Base-by-base conservation (phyloP, 805 yeast species). In the Zygosaccharomyces siamensis region DNA sequence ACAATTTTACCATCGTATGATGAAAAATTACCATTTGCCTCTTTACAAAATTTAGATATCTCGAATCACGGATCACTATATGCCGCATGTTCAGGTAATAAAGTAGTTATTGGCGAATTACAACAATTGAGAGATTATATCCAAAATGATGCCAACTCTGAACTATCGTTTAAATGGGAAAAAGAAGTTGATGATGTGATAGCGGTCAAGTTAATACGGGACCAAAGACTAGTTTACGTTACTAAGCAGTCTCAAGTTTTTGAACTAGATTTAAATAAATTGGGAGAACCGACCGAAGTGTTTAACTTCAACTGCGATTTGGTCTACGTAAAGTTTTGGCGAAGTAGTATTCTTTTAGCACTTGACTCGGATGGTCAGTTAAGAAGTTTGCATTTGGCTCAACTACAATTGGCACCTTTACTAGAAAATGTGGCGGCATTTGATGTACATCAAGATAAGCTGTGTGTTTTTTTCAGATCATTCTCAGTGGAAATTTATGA, bases 31-130 rank as follows among this genome's bases (percentile, higher is more conserved):
- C 75, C 69, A 14, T 73, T 52, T 62, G 67, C 63, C 45, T 63
- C 49, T 26, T 48, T 64, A 37, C 67, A 66, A 18, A 69, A 75
- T 43, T 59, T 77, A 7, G 67, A 70, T 12, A 70, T 73, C 40
- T 69, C 71, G 16, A 67, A 70, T 42, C 52, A 45, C 1, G 47
- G 48, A 7, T 60, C 64, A 1, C 36, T 69, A 10, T 70, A 67
- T 55, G 73, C 72, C 1, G 74, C 76, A 2, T 69, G 74, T 3
- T 71, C 74, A 42, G 61, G 67, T 4, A 55, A 53, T 3, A 58
- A 58, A 33, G 55, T 74, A 14, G 68, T 69, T 1, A 45, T 73
- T 10, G 78, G 75, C 6, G 50, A 56, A 2, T 55, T 74, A 20
- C 61, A 61, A 28, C 53, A 56, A 11, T 55, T 75, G 48, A 68